phyloP scores from a whole-genome alignment of 2,329 filamentous ascomycete species.

The Paramyrothecium roridum region DNA sequence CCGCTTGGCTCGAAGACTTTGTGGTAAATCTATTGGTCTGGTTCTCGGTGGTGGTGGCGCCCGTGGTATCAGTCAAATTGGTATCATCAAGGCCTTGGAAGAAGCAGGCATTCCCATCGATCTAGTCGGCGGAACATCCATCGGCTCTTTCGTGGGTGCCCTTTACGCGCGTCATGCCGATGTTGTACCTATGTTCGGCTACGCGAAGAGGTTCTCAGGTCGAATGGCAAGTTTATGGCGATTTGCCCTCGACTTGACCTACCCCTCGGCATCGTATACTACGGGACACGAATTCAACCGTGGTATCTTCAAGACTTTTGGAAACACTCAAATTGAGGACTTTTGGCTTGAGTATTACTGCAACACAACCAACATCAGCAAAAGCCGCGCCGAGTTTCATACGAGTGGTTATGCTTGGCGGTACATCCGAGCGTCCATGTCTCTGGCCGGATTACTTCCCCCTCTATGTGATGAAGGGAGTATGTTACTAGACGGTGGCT shows the following conservation, averaged over 20 bases:
- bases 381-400: conserved; percentile 87
- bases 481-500: conserved; percentile 95
- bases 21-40: conserved; percentile 90
- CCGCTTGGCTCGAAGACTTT: conserved; percentile 81
- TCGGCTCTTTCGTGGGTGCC: conserved; percentile 91
- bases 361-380: conserved; percentile 98
- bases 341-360: conserved; percentile 99
- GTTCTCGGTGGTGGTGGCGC: conserved; percentile 94
- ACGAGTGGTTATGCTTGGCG: conserved; percentile 97
- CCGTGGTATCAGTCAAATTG: conserved; percentile 86
- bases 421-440: conserved; percentile 96
- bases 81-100: conserved; percentile 91
- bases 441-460: conserved; percentile 84
- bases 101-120: conserved; percentile 96
- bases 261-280: conserved; percentile 94
- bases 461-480: conserved; percentile 95
- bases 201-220: conserved; percentile 94
- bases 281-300: conserved; percentile 99
- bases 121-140: conserved; percentile 91
- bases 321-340: conserved; percentile 95
- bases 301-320: conserved; percentile 97
- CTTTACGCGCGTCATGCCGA: conserved; percentile 95
- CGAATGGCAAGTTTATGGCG: conserved; percentile 99
- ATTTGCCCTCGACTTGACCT: conserved; percentile 94
- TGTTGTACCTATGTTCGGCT: conserved; percentile 92